Evolutionary conservation across 768 basidiomycete genomes (phyloP).

Genomic region (Tylopilus subfusipes): DNA sequence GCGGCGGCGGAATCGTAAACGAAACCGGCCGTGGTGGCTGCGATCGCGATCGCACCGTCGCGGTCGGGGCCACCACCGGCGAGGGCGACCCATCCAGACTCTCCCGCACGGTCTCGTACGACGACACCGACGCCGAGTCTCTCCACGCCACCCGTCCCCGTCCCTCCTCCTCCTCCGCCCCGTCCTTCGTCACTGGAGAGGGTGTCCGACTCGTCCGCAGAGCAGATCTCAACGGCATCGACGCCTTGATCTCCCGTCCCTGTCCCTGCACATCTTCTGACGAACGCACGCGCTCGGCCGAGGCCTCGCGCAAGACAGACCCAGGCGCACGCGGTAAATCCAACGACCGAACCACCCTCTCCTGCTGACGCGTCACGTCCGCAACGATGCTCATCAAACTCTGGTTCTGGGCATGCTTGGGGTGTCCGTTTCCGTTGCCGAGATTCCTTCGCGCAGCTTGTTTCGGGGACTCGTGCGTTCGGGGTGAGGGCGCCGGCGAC

Average conservation of each 20-base stretch:
- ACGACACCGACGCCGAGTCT: conserved; percentile 41
- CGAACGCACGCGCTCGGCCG: too few species aligned
- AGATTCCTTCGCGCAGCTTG: not conserved
- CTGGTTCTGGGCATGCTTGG: conserved; percentile 11
- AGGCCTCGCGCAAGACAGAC: conserved; percentile 6
- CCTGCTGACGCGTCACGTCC: conserved; percentile 45
- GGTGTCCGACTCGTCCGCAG: conserved; percentile 53
- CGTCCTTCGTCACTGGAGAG: conserved; percentile 34
- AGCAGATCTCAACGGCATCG: conserved; percentile 61
- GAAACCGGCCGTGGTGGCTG: not conserved
- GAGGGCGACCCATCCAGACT: conserved; percentile 32
- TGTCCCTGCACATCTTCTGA: not conserved
- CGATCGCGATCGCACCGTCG: not conserved
- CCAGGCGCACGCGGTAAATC: conserved; percentile 24
- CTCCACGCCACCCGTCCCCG: too few species aligned
- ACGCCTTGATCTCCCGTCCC: conserved; percentile 36
- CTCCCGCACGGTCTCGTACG: conserved; percentile 67
- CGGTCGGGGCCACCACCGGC: not conserved
- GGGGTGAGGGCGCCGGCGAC: not conserved
- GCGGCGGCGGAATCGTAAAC: conserved; percentile 18
- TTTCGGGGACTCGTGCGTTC: conserved; percentile 6
- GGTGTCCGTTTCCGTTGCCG: conserved; percentile 23
- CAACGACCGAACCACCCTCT: conserved; percentile 11
- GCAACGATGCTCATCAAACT: conserved; percentile 72
- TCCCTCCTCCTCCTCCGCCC: not conserved